Conservation (phyloP, 805 yeast genomes). For the Kodamaea hsintzibuensis region DNA sequence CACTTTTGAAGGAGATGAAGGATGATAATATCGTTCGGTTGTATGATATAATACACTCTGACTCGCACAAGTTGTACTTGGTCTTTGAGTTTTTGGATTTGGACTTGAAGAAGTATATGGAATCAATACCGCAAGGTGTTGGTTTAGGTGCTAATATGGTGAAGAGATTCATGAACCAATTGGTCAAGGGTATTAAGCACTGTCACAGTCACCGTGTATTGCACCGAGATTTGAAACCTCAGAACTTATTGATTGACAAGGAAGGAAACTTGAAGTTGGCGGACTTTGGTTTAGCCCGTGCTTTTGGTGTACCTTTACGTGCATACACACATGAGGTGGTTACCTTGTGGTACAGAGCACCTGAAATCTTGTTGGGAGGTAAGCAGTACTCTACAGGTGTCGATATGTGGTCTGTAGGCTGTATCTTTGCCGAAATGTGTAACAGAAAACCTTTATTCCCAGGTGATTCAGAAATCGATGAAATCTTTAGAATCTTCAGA, state of each 20-base stretch:
- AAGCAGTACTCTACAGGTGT: slow-evolving; percentile 97
- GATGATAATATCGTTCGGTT: slow-evolving; percentile 92
- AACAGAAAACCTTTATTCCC: slow-evolving; percentile 94
- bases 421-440: slow-evolving; percentile 97
- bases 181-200: slow-evolving; percentile 86
- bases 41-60: slow-evolving; percentile 93
- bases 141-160: slow-evolving; percentile 90
- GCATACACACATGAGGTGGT: slow-evolving; percentile 98
- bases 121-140: slow-evolving; percentile 84
- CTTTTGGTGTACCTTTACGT: slow-evolving; percentile 95
- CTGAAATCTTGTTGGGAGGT: slow-evolving; percentile 93
- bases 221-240: slow-evolving; percentile 96
- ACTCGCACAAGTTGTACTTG: slow-evolving; percentile 84
- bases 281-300: slow-evolving; percentile 93
- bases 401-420: slow-evolving; percentile 98
- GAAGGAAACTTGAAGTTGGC: slow-evolving; percentile 78
- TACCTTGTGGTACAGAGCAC: slow-evolving; percentile 96
- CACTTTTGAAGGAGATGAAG: slow-evolving; percentile 87
- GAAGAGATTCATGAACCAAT: slow-evolving; percentile 88
- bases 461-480: slow-evolving; percentile 97
- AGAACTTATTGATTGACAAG: slow-evolving; percentile 88
- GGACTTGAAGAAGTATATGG: slow-evolving; percentile 97
- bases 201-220: slow-evolving; percentile 93
- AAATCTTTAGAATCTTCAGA: slow-evolving; percentile 89
- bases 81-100: slow-evolving; percentile 93